A percentile compares a stretch with the other conserved stretches of the same genome.
phyloP scores from a whole-genome alignment of 2,329 filamentous ascomycete genomes.

The Colletotrichum sp. region DNA sequence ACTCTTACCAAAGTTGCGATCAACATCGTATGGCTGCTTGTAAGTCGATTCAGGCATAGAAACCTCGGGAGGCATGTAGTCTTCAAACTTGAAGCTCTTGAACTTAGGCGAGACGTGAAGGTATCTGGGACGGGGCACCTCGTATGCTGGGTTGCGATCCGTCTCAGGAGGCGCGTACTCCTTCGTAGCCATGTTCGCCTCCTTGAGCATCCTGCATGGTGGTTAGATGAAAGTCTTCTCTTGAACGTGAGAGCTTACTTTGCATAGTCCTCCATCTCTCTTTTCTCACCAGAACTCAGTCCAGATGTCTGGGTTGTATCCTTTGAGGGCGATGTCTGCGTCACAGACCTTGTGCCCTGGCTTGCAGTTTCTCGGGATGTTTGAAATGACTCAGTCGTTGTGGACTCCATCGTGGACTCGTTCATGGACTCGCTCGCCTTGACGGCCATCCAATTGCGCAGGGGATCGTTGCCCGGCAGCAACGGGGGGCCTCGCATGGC shows the following conservation, averaged over 20 bases:
- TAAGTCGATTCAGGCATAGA: background rate
- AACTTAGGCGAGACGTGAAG: slow-evolving; percentile 14
- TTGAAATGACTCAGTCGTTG: background rate
- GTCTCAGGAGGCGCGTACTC: slow-evolving; percentile 8
- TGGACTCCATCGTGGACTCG: background rate
- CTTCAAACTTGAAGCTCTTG: slow-evolving; percentile 1
- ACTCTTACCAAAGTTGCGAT: slow-evolving; percentile 6
- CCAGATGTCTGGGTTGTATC: background rate
- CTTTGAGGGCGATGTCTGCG: background rate
- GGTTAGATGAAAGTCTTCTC: background rate
- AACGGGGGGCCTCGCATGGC: slow-evolving; percentile 34
- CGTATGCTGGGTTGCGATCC: slow-evolving; percentile 7
- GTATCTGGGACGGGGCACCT: slow-evolving; percentile 21
- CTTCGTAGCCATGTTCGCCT: background rate
- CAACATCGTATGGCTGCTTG: background rate
- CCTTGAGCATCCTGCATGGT: slow-evolving; percentile 8
- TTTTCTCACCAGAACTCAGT: background rate
- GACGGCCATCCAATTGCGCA: slow-evolving; percentile 29
- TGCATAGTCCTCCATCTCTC: background rate
- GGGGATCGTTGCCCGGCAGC: slow-evolving; percentile 24
- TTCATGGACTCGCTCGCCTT: slow-evolving; percentile 2
- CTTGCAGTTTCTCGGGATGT: background rate
- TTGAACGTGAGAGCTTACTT: background rate
- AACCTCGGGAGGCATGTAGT: background rate
- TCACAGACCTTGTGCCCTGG: background rate